Evolutionary conservation across 169 alveolate genomes (phyloP).

Genomic region (Eimeria sp.): DNA sequence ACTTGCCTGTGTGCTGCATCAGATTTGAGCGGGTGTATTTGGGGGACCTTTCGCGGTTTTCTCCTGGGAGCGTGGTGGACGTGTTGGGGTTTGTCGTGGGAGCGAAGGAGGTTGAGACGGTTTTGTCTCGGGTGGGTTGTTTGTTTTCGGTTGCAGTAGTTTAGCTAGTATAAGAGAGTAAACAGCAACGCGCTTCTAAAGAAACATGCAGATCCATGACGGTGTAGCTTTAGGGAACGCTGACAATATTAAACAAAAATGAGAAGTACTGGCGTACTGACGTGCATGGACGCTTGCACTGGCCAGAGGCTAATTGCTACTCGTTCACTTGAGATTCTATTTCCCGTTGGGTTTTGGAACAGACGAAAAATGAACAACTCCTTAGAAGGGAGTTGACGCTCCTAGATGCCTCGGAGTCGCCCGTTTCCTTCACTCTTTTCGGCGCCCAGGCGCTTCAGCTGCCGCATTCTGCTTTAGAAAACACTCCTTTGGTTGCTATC

Average conservation of each 20-base stretch:
- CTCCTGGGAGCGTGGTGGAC: conserved; percentile 61
- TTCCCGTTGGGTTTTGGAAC: not conserved
- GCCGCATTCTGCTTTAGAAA: conserved; percentile 9
- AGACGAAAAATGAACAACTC: conserved; percentile 45
- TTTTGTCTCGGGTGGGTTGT: conserved; percentile 28
- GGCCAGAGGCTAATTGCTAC: not conserved
- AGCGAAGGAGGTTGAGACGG: conserved; percentile 25
- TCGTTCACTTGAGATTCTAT: not conserved
- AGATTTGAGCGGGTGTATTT: conserved; percentile 19
- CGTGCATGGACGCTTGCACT: too few relatives aligned
- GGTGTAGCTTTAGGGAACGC: too few relatives aligned
- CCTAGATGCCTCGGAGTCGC: conserved; percentile 32
- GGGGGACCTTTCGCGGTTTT: not conserved
- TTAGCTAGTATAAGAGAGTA: too few relatives aligned
- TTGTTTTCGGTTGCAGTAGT: not conserved
- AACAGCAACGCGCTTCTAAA: too few relatives aligned
- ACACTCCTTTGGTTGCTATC: conserved; percentile 49
- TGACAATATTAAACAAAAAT: too few relatives aligned
- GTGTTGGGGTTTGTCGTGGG: conserved; percentile 54
- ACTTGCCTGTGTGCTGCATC: not conserved
- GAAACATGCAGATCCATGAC: too few relatives aligned
- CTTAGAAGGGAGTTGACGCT: conserved; percentile 55
- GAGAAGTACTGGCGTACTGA: too few relatives aligned
- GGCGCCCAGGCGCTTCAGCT: conserved; percentile 49
- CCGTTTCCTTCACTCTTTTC: conserved; percentile 43